A percentile compares a stretch with the other conserved stretches of the same genome.
Conservation (phyloP, 495 filamentous ascomycete genomes). For the Aspergillus taichungensis region DNA sequence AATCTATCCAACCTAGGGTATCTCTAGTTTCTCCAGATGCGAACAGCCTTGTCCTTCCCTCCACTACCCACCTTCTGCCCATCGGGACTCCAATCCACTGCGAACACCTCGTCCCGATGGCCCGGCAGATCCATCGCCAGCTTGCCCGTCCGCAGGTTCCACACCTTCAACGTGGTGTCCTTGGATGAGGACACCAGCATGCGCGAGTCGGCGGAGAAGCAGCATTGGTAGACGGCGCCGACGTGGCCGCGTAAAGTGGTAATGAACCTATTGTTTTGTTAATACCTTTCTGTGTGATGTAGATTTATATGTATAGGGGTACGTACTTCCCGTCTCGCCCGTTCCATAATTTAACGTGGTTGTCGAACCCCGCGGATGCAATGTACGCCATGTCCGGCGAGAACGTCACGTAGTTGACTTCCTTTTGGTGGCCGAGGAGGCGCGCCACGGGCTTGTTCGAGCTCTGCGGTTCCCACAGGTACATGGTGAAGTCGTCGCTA, state of each 20-base stretch:
- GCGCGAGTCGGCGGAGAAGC: conserved; percentile 82
- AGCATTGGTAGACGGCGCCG: conserved; percentile 81
- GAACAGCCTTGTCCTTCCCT: conserved; percentile 85
- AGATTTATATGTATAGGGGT: too few relatives aligned
- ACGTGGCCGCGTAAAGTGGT: conserved; percentile 86
- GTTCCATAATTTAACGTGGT: conserved; percentile 83
- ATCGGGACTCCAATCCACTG: conserved; percentile 86
- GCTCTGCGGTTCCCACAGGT: conserved; percentile 79
- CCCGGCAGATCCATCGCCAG: conserved; percentile 81
- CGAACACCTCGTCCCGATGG: conserved; percentile 91
- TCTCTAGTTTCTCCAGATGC: conserved; percentile 69
- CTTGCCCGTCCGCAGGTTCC: conserved; percentile 81
- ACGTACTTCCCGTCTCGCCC: conserved; percentile 55
- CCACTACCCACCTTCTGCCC: conserved; percentile 79
- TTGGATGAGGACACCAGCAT: conserved; percentile 78
- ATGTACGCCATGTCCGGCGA: conserved; percentile 81
- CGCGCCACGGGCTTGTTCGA: conserved; percentile 80
- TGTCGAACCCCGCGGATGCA: conserved; percentile 85
- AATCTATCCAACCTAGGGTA: conserved; percentile 13
- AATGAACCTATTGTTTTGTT: conserved; percentile 50
- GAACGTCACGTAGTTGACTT: conserved; percentile 91
- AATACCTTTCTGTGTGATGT: too few relatives aligned
- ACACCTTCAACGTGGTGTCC: conserved; percentile 91
- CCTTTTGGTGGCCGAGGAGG: conserved; percentile 88
- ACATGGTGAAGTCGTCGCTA: conserved; percentile 94